Percentiles rank a stretch among this genome's conserved stretches.
These are phyloP conservation scores for Grosmannia serpens DNA, from an alignment of 2,329 filamentous ascomycete species.

Conservation along the genomic window DNA sequence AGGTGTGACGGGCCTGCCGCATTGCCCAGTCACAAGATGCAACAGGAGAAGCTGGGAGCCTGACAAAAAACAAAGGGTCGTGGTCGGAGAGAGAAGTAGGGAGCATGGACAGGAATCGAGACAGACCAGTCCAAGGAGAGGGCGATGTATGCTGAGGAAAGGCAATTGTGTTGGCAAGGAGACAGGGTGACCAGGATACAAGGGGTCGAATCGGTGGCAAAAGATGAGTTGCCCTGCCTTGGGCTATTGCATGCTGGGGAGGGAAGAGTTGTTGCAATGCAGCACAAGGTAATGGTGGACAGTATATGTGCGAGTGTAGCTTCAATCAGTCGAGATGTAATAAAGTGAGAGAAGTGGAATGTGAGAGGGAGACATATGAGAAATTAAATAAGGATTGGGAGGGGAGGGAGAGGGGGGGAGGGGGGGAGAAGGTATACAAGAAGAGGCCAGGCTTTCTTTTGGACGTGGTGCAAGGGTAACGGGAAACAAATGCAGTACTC, in stretches of 20 bases:
- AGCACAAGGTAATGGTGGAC: not conserved
- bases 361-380: not conserved
- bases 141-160: not conserved
- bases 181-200: not conserved
- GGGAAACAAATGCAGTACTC: conserved; percentile 1
- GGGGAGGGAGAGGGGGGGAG: not conserved
- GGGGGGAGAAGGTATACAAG: not conserved
- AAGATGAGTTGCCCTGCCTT: not conserved
- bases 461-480: conserved; percentile 4
- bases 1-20: not conserved
- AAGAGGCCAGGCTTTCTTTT: not conserved
- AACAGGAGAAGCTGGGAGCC: not conserved
- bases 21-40: not conserved
- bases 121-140: not conserved
- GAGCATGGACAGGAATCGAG: not conserved
- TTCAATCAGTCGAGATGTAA: not conserved
- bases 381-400: not conserved
- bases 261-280: not conserved
- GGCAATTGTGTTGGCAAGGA: not conserved
- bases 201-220: not conserved
- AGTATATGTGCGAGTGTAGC: not conserved
- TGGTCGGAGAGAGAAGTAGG: not conserved
- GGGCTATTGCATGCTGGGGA: not conserved
- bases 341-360: not conserved
- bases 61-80: not conserved